Evolutionary conservation across 1,284 basidiomycete genomes (phyloP).

Genomic region (Phellopilus nigrolimitatus): DNA sequence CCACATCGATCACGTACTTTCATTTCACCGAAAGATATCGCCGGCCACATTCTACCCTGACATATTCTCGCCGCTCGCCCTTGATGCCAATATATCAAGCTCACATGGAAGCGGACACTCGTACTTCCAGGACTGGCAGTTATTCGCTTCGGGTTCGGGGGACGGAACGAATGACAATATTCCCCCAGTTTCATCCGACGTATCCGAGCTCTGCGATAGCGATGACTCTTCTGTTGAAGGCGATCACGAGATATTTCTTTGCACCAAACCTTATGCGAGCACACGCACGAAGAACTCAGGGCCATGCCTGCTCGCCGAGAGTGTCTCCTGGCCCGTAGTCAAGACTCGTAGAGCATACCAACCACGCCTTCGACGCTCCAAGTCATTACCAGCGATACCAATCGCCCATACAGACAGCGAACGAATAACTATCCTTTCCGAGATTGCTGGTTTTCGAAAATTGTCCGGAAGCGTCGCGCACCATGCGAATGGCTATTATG

Average conservation of each 20-base stretch:
- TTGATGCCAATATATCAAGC: neutral
- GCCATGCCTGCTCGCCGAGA: neutral
- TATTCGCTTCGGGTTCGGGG: slow-evolving; percentile 4
- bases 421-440: neutral
- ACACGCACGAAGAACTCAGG: neutral
- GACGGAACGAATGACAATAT: neutral
- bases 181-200: neutral
- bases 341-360: neutral
- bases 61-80: slow-evolving; percentile 3
- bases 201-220: slow-evolving; percentile 1
- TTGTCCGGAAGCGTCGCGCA: too few relatives aligned
- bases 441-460: neutral
- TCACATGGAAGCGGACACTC: slow-evolving; percentile 5
- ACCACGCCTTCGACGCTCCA: neutral
- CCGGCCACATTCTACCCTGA: slow-evolving; percentile 8
- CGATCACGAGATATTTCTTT: slow-evolving; percentile 5
- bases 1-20: slow-evolving; percentile 16
- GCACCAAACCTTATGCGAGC: neutral
- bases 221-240: slow-evolving; percentile 3
- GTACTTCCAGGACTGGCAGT: slow-evolving; percentile 2
- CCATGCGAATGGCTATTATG: too few relatives aligned
- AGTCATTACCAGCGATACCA: slow-evolving; percentile 3
- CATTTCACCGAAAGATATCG: slow-evolving; percentile 15
- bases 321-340: neutral
- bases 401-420: neutral